Evolutionary conservation across 2,329 filamentous ascomycete species (phyloP), one percentile per base, ranked within the genome.

Genomic region (Fusarium nurragi): DNA sequence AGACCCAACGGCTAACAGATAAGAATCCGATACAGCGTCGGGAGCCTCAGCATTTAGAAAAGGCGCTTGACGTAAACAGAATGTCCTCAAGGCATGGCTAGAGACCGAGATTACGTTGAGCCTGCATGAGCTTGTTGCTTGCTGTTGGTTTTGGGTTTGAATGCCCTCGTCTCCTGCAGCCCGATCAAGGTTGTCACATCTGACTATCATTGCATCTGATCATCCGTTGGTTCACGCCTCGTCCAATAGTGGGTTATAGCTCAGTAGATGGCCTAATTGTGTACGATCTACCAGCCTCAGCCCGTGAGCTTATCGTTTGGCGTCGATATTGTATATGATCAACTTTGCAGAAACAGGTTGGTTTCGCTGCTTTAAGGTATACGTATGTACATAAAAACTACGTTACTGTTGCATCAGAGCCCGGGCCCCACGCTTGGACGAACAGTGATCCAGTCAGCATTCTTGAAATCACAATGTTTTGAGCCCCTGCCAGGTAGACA

Each of bases 391-490:
- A 44, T 52, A 53, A 51, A 58, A 47, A 41, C 45, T 60, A 51
- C 52, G 44, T 65, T 54, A 47, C 36, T 21, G 22, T 48, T 44
- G 19, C 19, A 44, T 39, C 38, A 41, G 37, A 59, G 45, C 39
- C 16, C n/a, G 43, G 53, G 45, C 58, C 68, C 65, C 63, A 54
- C 51, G 41, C 26, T 39, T 53, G 43, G 30, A 51, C 19, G 44
- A 47, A 63, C 44, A 25, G 62, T 54, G 67, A 61, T 26, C 57
- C 68, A 61, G 69, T 68, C 57, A 56, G 23, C 32, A 19, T 16
- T 32, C 23, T 36, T 32, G 21, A 26, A 43, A 60, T 50, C 45
- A 22, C 45, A 30, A 49, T 50, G 26, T 44, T 53, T 34, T 44
- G 43, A 37, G 25, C 50, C 54, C 55, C 34, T 68, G 50, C 60